Evolutionary conservation across 108 stramenopile genomes (phyloP).

Genomic region (Pseudonitzschia delicatissima): DNA sequence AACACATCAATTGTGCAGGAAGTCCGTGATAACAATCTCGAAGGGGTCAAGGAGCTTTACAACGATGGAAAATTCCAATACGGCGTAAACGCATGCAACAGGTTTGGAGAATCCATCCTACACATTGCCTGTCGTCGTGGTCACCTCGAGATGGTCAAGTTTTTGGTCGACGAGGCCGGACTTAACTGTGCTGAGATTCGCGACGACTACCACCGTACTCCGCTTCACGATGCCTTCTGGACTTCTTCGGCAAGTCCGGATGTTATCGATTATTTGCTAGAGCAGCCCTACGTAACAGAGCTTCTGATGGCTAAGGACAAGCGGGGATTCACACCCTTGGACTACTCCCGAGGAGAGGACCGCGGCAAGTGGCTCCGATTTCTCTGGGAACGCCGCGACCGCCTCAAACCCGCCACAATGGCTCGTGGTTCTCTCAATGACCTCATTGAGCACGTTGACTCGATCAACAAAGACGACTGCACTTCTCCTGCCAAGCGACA

Average conservation of each 20-base stretch:
- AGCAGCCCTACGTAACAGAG: constrained; percentile 12
- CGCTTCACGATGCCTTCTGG: constrained; percentile 83
- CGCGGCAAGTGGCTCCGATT: constrained; percentile 36
- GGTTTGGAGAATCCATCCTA: constrained; percentile 74
- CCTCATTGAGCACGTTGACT: too few relatives aligned
- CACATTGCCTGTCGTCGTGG: constrained; percentile 78
- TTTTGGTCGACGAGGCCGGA: constrained; percentile 48
- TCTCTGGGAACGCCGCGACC: constrained; percentile 10
- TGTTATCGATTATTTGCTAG: constrained; percentile 17
- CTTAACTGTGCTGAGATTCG: constrained; percentile 39
- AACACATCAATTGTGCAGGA: constrained; percentile 42
- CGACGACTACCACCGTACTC: constrained; percentile 74
- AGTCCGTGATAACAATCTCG: constrained; percentile 54
- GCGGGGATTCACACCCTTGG: constrained; percentile 29
- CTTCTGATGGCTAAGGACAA: constrained; percentile 31
- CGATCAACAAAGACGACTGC: too few relatives aligned
- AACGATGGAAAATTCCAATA: constrained; percentile 12
- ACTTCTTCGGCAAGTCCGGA: constrained; percentile 51
- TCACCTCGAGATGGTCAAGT: constrained; percentile 39
- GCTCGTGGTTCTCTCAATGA: not conserved
- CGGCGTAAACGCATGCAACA: constrained; percentile 37
- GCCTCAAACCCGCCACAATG: not conserved
- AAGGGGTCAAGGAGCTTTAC: constrained; percentile 32
- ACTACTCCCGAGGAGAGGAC: constrained; percentile 48
- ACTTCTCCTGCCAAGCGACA: too few relatives aligned